Percentiles rank a stretch among this genome's conserved stretches.
Conservation (phyloP, 2,329 filamentous ascomycete species). For the Ascochyta viciae-villosae region DNA sequence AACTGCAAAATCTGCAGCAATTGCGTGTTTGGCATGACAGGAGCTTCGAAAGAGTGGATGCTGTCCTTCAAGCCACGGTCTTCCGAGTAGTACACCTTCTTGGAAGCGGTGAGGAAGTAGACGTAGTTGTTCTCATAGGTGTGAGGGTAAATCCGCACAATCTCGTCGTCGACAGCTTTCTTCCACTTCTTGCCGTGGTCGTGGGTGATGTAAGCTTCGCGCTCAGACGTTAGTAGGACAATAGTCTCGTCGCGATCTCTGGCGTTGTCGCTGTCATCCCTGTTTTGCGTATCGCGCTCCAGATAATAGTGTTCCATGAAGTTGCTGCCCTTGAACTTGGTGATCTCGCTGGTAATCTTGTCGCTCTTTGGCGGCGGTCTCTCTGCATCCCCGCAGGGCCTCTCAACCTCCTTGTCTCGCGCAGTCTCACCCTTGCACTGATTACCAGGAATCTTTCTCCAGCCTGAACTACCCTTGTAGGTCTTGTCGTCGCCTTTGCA, state of each 20-base stretch:
- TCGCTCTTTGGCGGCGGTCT: constrained; percentile 66
- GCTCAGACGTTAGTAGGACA: constrained; percentile 64
- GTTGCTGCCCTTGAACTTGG: constrained; percentile 67
- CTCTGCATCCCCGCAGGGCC: constrained; percentile 71
- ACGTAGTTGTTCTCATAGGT: constrained; percentile 82
- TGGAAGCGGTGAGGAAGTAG: constrained; percentile 78
- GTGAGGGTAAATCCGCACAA: constrained; percentile 78
- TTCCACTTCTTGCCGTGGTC: constrained; percentile 92
- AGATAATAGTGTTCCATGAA: constrained; percentile 74
- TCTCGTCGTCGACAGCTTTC: constrained; percentile 72
- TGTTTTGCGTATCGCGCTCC: constrained; percentile 68
- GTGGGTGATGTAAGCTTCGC: constrained; percentile 74
- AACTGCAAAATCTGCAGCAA: constrained; percentile 70
- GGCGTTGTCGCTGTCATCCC: constrained; percentile 78
- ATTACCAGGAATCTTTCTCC: constrained; percentile 80
- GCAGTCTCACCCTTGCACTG: constrained; percentile 54
- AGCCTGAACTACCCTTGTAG: constrained; percentile 88
- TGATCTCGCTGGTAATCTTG: constrained; percentile 67
- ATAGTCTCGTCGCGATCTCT: constrained; percentile 74
- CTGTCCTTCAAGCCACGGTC: constrained; percentile 71
- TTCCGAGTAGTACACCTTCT: constrained; percentile 78
- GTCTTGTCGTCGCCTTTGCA: constrained; percentile 76
- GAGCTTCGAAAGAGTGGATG: constrained; percentile 77
- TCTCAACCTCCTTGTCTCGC: constrained; percentile 65
- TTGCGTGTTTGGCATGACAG: constrained; percentile 63